phyloP scores from a whole-genome alignment of 306 rosid species.

The Acacia melanoxylon region DNA sequence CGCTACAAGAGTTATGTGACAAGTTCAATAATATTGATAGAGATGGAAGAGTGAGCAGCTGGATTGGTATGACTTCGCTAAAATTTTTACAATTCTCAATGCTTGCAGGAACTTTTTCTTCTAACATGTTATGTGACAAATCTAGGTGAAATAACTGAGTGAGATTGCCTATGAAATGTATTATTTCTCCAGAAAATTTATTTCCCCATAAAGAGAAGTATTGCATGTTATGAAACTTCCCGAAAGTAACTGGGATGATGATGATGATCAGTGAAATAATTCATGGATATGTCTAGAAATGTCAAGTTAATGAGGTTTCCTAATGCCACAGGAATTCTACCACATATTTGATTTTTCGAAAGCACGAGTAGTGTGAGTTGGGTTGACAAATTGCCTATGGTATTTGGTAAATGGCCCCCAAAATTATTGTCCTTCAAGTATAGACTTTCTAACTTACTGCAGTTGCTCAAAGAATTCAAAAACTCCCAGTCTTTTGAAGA shows the following conservation, averaged over 20 bases:
- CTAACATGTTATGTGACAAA: too few species aligned
- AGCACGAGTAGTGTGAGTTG: neutral
- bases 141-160: too few species aligned
- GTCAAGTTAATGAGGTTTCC: neutral
- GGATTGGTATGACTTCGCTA: neutral
- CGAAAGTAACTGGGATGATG: neutral
- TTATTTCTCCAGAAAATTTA: neutral
- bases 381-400: neutral
- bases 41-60: neutral
- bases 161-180: neutral
- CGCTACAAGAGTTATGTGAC: neutral
- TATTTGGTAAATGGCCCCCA: neutral
- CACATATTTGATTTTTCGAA: neutral
- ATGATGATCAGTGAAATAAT: too few species aligned
- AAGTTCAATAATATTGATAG: neutral
- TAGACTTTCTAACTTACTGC: neutral
- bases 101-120: neutral
- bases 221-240: neutral
- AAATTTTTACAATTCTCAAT: neutral
- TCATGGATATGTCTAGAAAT: fast-evolving
- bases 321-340: neutral
- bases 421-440: fast-evolving
- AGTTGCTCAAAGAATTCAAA: neutral
- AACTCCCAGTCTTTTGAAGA: neutral
- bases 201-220: too few species aligned